A percentile compares a stretch with the other conserved stretches of the same genome.
Evolutionary conservation across 768 basidiomycete species (phyloP).

Genomic region (Kwoniella sp.): DNA sequence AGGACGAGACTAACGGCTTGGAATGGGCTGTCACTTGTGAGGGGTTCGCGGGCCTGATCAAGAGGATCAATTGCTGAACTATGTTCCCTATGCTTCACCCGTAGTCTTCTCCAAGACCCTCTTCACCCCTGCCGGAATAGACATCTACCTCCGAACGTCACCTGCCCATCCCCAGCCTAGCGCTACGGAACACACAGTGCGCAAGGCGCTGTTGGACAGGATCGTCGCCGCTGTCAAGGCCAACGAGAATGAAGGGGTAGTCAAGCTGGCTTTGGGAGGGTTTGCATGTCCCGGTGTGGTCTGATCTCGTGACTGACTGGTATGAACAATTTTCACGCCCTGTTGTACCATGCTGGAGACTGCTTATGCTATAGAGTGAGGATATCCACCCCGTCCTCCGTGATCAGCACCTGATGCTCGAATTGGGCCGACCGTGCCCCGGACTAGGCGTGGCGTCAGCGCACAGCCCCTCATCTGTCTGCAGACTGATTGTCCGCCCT

Average conservation of each 20-base stretch:
- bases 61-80: background rate
- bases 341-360: no score
- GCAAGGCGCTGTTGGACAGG: slow-evolving; percentile 13
- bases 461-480: no score
- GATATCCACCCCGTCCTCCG: slow-evolving; percentile 69
- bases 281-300: slow-evolving; percentile 41
- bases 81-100: background rate
- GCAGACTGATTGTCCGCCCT: background rate
- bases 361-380: slow-evolving; percentile 55
- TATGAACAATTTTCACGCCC: no score
- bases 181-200: slow-evolving; percentile 8
- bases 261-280: slow-evolving; percentile 30
- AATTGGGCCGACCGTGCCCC: slow-evolving; percentile 78
- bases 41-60: background rate
- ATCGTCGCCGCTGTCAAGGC: slow-evolving; percentile 22
- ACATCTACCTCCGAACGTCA: slow-evolving; percentile 50
- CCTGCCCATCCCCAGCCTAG: slow-evolving; percentile 3
- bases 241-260: slow-evolving; percentile 16
- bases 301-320: no score
- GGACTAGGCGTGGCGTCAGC: no score
- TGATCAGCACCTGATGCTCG: slow-evolving; percentile 84
- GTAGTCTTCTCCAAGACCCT: slow-evolving; percentile 53
- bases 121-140: slow-evolving; percentile 54
- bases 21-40: slow-evolving; percentile 49
- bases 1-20: slow-evolving; percentile 30